Evolutionary conservation across 108 stramenopile genomes (phyloP).

Genomic region (Skeletonema potamos): DNA sequence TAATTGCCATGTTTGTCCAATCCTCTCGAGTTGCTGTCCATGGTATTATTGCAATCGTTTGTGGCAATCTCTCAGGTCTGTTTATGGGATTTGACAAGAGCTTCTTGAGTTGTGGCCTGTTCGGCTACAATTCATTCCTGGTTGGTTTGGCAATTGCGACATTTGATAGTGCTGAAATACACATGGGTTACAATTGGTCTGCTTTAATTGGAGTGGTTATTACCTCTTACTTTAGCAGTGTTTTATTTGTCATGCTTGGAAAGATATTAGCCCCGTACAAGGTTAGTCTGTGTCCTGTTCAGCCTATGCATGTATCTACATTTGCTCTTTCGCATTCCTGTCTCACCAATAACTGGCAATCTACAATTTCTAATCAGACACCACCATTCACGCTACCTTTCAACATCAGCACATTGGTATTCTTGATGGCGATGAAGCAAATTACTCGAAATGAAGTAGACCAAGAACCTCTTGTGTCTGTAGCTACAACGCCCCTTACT

Average conservation of each 20-base stretch:
- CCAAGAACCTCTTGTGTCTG: neutral
- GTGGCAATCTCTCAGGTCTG: constrained; percentile 23
- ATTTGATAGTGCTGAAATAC: constrained; percentile 25
- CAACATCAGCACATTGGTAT: constrained; percentile 29
- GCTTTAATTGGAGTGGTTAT: constrained; percentile 12
- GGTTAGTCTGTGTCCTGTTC: constrained; percentile 4
- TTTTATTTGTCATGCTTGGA: constrained; percentile 29
- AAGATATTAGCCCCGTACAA: constrained; percentile 37
- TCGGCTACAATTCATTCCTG: constrained; percentile 47
- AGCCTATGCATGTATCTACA: neutral
- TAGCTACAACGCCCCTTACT: constrained; percentile 6
- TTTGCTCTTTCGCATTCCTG: no score
- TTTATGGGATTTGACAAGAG: constrained; percentile 38
- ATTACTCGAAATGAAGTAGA: neutral
- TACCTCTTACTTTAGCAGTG: constrained; percentile 21
- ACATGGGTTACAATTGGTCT: constrained; percentile 2
- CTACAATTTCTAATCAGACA: constrained; percentile 17
- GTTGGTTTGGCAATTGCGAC: constrained; percentile 45
- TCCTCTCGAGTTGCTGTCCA: constrained; percentile 37
- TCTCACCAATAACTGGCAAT: constrained; percentile 1
- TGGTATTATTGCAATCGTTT: constrained; percentile 34
- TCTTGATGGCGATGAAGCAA: constrained; percentile 17
- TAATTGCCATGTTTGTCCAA: constrained; percentile 39
- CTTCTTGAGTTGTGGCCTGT: constrained; percentile 31
- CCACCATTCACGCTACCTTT: constrained; percentile 51